Evolutionary conservation across 139 green algal species (phyloP).

Genomic region (Edaphochlamys debaryana): DNA sequence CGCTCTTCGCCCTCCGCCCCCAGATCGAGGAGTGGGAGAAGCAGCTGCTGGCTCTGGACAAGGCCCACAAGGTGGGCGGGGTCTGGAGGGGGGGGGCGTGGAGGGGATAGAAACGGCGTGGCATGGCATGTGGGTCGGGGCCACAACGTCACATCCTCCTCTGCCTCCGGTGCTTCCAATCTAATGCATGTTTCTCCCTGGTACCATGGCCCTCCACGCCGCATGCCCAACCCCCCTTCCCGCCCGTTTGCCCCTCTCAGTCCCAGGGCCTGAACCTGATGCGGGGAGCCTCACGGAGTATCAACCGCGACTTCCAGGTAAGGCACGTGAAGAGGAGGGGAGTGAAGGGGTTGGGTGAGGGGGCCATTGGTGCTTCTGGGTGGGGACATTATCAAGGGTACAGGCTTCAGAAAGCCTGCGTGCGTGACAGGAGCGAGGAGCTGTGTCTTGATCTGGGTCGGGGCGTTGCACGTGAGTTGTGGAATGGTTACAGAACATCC

Average conservation of each 20-base stretch:
- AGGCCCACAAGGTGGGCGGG: not conserved
- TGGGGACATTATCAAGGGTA: too few relatives aligned
- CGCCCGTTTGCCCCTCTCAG: not conserved
- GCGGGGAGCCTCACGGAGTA: slow-evolving; percentile 50
- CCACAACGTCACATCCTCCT: too few relatives aligned
- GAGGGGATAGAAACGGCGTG: not conserved
- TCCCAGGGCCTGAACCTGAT: slow-evolving; percentile 59
- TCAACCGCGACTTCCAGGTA: slow-evolving; percentile 67
- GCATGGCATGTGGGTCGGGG: not conserved
- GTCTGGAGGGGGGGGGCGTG: not conserved
- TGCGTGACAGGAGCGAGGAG: too few relatives aligned
- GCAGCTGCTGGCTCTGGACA: slow-evolving; percentile 61
- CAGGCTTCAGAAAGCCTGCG: too few relatives aligned
- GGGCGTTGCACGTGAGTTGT: too few relatives aligned
- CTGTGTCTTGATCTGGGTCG: too few relatives aligned
- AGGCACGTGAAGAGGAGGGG: too few relatives aligned
- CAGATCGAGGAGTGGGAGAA: slow-evolving; percentile 65
- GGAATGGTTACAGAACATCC: too few relatives aligned
- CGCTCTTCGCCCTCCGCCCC: not conserved
- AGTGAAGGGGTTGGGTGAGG: too few relatives aligned
- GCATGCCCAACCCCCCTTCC: not conserved
- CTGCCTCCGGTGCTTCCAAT: not conserved
- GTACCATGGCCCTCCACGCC: not conserved
- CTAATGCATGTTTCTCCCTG: not conserved
- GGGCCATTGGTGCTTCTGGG: too few relatives aligned